Percentiles rank a stretch among this genome's conserved stretches.
Evolutionary conservation across 1,139 yeast genomes (phyloP).

Genomic region (Sugiyamaella castrensis): DNA sequence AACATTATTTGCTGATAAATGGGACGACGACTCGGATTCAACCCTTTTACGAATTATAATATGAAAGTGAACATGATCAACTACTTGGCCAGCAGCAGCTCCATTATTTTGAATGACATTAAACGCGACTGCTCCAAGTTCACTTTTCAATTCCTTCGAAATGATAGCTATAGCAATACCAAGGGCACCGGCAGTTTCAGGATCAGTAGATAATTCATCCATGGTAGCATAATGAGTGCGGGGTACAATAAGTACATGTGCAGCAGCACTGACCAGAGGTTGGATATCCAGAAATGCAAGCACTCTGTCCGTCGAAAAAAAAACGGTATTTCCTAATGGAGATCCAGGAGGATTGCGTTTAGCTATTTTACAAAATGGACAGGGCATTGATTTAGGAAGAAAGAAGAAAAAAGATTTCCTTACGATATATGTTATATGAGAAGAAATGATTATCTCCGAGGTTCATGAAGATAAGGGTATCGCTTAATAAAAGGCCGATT

Average conservation of each 20-base stretch:
- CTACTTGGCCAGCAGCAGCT: conserved; percentile 79
- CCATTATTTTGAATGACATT: conserved; percentile 86
- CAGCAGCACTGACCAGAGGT: conserved; percentile 59
- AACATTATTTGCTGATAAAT: background rate
- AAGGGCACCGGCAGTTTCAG: conserved; percentile 60
- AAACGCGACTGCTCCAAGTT: conserved; percentile 69
- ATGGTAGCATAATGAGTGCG: conserved; percentile 77
- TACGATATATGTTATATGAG: too few species aligned
- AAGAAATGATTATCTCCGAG: too few species aligned
- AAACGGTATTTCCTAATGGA: conserved; percentile 20
- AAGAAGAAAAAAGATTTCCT: too few species aligned
- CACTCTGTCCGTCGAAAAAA: conserved; percentile 30
- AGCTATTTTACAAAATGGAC: conserved; percentile 31
- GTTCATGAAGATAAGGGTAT: too few species aligned
- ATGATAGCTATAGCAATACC: conserved; percentile 67
- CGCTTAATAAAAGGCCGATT: too few species aligned
- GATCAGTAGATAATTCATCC: conserved; percentile 74
- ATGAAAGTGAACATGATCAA: conserved; percentile 90
- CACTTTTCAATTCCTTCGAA: conserved; percentile 49
- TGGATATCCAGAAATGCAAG: conserved; percentile 75
- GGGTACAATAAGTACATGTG: conserved; percentile 78
- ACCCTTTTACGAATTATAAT: conserved; percentile 29
- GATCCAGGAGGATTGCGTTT: conserved; percentile 22
- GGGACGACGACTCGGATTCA: conserved; percentile 1
- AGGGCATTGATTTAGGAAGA: conserved; percentile 8